Base-by-base conservation (phyloP, 352 stramenopile genomes). In the Pythium vanterpoolii region DNA sequence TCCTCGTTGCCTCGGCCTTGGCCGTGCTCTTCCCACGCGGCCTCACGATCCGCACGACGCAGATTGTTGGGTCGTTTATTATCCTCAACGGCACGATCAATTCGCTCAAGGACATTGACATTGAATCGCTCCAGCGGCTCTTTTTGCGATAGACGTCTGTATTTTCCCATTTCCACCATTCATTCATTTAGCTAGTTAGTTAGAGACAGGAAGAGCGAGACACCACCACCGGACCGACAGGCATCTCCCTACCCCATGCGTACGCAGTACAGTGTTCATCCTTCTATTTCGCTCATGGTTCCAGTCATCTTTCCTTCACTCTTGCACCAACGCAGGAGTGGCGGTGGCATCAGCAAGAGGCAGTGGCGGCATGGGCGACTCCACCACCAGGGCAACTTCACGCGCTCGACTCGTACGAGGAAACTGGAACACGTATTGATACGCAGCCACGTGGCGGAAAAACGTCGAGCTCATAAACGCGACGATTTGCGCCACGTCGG, bases 61-160 rank as follows among this genome's bases (percentile, higher is more conserved):
- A 97, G 77, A 97, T 97, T 58, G 88, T 95, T 40, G 90, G 90
- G 38, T 96, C 88, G 51, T 97, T 97, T 60, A 94, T 96, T 62
- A 97, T 97, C 62, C 83, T 97, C 64, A 97, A 97, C 74, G 87
- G 89, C 56, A 96, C 89, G 31, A 97, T 97, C 69, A 95, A 96
- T 71, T 91, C 85, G 45, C 74, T 95, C 55, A 90, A 92, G 69
- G 85, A 90, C 48, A 64, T 94, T 33, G 76, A 92, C 64, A 46
- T 89, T 18, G 62, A 74, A 26, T 81, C 70, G 42, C 60, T 90
- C 33, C 76, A 71, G 54, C 67, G 69, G 10, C 62, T 83, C 49
- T 69, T 90, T 30, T n/a, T 31, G 42, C 36, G 49, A 28, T 66
- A 67, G 48, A 46, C 16, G 26, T 18, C 26, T 10, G 44, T 13